A percentile compares a stretch with the other conserved stretches of the same genome.
Conservation (phyloP, 2,329 filamentous ascomycete genomes). For the Paecilomyces sp. region DNA sequence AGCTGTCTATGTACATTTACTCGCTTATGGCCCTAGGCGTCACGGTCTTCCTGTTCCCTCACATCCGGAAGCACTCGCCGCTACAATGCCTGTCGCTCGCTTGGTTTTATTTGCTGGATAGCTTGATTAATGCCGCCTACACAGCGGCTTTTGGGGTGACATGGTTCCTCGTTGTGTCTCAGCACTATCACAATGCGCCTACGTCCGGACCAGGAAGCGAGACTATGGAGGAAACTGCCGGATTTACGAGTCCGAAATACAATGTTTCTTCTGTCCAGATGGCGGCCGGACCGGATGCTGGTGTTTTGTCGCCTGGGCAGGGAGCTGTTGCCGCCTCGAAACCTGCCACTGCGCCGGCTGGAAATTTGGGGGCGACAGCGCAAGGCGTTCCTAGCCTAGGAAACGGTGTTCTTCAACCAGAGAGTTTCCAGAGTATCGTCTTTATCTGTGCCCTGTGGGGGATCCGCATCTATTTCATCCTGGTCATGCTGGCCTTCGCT, state of each 20-base stretch:
- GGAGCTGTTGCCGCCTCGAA: constrained; percentile 39
- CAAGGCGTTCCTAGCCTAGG: constrained; percentile 43
- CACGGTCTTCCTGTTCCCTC: constrained; percentile 64
- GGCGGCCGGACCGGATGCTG: constrained; percentile 42
- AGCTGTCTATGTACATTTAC: constrained; percentile 89
- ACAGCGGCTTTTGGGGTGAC: constrained; percentile 73
- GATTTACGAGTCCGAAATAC: constrained; percentile 57
- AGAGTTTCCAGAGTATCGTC: constrained; percentile 67
- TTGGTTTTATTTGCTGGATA: constrained; percentile 80
- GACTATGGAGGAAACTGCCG: constrained; percentile 56
- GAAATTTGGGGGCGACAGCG: constrained; percentile 18
- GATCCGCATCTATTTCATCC: constrained; percentile 72
- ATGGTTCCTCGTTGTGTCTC: constrained; percentile 74
- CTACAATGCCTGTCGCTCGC: constrained; percentile 75
- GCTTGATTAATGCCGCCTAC: constrained; percentile 71
- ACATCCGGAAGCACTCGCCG: constrained; percentile 71
- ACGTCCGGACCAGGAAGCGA: constrained; percentile 44
- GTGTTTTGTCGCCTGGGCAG: constrained; percentile 17
- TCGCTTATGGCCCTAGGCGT: constrained; percentile 64
- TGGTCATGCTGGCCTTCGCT: constrained; percentile 78
- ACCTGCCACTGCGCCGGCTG: constrained; percentile 26
- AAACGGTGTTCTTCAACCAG: constrained; percentile 58
- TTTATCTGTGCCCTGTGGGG: constrained; percentile 68
- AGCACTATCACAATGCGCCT: constrained; percentile 43
- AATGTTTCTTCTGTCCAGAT: constrained; percentile 54